Evolutionary conservation across 495 filamentous ascomycete species (phyloP), one percentile per base, ranked within the genome.

Genomic region (Daldinia bambusicola): DNA sequence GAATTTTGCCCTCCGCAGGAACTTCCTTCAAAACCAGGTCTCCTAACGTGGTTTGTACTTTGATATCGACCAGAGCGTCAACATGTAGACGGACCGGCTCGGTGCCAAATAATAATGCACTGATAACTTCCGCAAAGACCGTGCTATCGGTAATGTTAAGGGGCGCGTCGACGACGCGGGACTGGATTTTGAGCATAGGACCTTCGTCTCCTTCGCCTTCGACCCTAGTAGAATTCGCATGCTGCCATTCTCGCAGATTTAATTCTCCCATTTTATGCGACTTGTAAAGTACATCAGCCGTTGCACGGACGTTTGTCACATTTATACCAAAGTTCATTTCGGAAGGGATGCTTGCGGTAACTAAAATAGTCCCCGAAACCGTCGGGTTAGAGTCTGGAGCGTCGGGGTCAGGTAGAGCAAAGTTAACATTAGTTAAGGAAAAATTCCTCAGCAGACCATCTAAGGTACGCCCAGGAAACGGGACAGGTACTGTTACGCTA

Each of bases 391-490:
- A 83, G 30, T 90, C 87, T 2, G 92, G 91, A n/a, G 90, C 86
- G 59, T 85, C 88, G 1, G 93, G 92, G 1, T 91, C 87, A 1
- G 95, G 95, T 48, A 99, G 80, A 32, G 84, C 87, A 77, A 99
- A 95, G 71, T 93, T 88, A 8, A 95, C 92, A 76, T 97, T 86
- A 1, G 88, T 86, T 72, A 97, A 82, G 36, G 91, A 90, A 77
- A 99, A 97, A 61, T 93, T 94, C 63, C 89, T 90, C 76, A 99
- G 89, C 18, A 97, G 75, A 69, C 92, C 88, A 57, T 92, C 93
- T 70, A 98, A 87, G 2, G 88, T 87, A 61, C 89, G 87, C 16
- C 93, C 94, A 0, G 92, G 91, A 55, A 98, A 92, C 7, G 92
- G 89, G 40, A 97, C 82, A 2, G 94, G 95, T 7, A 99, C 84